A percentile compares a stretch with the other conserved stretches of the same genome.
phyloP scores from a whole-genome alignment of 176 grass and related monocot species.

The Musa schizocarpa region DNA sequence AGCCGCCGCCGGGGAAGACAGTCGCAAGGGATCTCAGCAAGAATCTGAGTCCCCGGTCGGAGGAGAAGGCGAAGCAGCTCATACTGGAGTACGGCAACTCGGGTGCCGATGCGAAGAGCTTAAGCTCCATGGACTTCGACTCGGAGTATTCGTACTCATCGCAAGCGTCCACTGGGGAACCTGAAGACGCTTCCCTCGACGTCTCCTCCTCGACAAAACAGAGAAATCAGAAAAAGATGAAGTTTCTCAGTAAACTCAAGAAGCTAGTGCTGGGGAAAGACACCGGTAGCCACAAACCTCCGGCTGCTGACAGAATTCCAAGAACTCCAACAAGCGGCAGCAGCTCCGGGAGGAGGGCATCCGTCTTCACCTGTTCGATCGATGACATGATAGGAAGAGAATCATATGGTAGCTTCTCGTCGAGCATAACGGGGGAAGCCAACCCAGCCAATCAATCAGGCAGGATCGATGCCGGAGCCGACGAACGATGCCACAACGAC shows the following conservation, averaged over 20 bases:
- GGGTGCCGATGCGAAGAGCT: constrained; percentile 35
- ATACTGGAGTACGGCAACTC: constrained; percentile 77
- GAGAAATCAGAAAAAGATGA: constrained; percentile 38
- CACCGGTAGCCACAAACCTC: constrained; percentile 14
- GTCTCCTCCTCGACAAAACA: constrained; percentile 29
- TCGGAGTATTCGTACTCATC: constrained; percentile 64
- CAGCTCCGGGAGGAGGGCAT: constrained; percentile 41
- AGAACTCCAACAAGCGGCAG: not conserved
- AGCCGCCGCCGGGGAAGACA: constrained; percentile 38
- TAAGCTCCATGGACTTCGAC: constrained; percentile 40
- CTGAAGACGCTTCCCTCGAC: constrained; percentile 33
- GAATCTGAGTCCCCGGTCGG: constrained; percentile 66
- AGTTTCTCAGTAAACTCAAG: constrained; percentile 68
- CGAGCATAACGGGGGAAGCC: constrained; percentile 38
- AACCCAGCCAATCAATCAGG: not conserved
- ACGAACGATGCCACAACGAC: constrained; percentile 4
- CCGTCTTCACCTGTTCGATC: constrained; percentile 46
- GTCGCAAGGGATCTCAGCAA: constrained; percentile 70
- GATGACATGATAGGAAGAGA: constrained; percentile 46
- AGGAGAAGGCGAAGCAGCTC: constrained; percentile 82
- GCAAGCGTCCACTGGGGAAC: constrained; percentile 43
- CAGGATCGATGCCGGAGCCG: not conserved
- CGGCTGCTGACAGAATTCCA: not conserved
- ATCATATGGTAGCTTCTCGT: constrained; percentile 48
- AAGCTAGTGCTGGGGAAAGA: constrained; percentile 68